phyloP scores from a whole-genome alignment of 148 eudicot species.

The Vaccinium vitisidaea region DNA sequence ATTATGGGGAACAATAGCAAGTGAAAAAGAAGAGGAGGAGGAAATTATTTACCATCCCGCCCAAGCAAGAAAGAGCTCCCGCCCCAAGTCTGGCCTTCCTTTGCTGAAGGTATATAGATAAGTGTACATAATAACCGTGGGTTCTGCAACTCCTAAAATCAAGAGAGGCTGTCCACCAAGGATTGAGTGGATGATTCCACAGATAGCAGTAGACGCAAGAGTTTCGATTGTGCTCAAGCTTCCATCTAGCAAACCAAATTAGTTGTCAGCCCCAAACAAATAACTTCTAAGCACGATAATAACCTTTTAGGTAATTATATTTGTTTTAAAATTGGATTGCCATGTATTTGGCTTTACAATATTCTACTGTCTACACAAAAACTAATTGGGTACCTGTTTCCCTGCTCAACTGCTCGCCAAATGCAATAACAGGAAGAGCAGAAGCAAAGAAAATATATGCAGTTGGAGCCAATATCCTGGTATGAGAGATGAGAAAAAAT shows the following conservation, averaged over 20 bases:
- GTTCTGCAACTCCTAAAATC: slow-evolving; percentile 72
- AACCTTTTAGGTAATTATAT: neutral
- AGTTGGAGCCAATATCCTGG: slow-evolving; percentile 65
- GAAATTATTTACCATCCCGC: slow-evolving; percentile 48
- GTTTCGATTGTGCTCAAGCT: slow-evolving; percentile 66
- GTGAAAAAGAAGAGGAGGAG: neutral
- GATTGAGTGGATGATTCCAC: slow-evolving; percentile 60
- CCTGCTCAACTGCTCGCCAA: slow-evolving; percentile 62
- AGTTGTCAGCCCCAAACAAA: slow-evolving; percentile 4
- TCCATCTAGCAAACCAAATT: slow-evolving; percentile 39
- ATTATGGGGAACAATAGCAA: neutral
- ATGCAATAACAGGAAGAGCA: slow-evolving; percentile 77
- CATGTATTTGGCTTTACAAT: neutral
- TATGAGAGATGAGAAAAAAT: neutral
- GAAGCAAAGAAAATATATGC: slow-evolving; percentile 65
- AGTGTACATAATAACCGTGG: slow-evolving; percentile 62
- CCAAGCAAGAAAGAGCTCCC: slow-evolving; percentile 59
- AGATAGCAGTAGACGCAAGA: slow-evolving; percentile 59
- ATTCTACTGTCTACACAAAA: neutral
- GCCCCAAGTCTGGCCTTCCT: slow-evolving; percentile 39
- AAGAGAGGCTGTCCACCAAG: slow-evolving; percentile 68
- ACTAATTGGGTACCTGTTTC: slow-evolving; percentile 47
- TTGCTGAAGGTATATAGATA: slow-evolving; percentile 49
- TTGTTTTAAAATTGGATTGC: neutral
- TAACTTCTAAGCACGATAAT: neutral